phyloP scores from a whole-genome alignment of 2,329 filamentous ascomycete species.

The Chrysoporthe puriensis region DNA sequence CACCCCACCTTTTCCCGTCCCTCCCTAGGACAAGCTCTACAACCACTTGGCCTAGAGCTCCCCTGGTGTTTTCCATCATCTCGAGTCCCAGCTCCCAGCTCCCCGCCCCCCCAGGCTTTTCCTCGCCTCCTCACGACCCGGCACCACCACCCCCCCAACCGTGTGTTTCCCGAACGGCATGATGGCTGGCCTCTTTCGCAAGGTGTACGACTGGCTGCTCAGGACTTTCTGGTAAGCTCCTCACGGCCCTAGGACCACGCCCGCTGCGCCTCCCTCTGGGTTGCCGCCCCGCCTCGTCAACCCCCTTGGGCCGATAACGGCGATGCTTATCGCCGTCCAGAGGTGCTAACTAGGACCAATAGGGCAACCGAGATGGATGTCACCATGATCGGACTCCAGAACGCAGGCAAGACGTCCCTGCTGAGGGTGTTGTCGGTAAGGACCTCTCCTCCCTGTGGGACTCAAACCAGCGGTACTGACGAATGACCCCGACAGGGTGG shows the following conservation, averaged over 20 bases:
- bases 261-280: conserved; percentile 33
- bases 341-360: conserved; percentile 26
- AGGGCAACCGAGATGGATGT: conserved; percentile 99
- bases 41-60: conserved; percentile 24
- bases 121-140: conserved; percentile 11
- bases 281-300: conserved; percentile 28
- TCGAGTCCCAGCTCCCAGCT: conserved; percentile 19
- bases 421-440: conserved; percentile 93
- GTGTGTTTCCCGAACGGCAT: conserved; percentile 36
- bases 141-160: conserved; percentile 11
- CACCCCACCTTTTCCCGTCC: conserved; percentile 36
- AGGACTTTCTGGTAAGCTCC: conserved; percentile 88
- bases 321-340: conserved; percentile 13
- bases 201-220: conserved; percentile 97
- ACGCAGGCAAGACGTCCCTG: conserved; percentile 96
- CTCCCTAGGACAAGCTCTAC: conserved; percentile 31
- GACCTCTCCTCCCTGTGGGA: conserved; percentile 18
- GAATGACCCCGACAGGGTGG: conserved; percentile 68
- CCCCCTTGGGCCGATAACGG: not conserved
- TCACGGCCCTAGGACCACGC: not conserved
- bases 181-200: conserved; percentile 92
- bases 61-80: conserved; percentile 1
- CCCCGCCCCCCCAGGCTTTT: conserved; percentile 18
- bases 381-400: conserved; percentile 97
- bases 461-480: conserved; percentile 18